These are phyloP conservation scores for Pythium biforme DNA, from an alignment of 352 stramenopile genomes.

Conservation along the genomic window DNA sequence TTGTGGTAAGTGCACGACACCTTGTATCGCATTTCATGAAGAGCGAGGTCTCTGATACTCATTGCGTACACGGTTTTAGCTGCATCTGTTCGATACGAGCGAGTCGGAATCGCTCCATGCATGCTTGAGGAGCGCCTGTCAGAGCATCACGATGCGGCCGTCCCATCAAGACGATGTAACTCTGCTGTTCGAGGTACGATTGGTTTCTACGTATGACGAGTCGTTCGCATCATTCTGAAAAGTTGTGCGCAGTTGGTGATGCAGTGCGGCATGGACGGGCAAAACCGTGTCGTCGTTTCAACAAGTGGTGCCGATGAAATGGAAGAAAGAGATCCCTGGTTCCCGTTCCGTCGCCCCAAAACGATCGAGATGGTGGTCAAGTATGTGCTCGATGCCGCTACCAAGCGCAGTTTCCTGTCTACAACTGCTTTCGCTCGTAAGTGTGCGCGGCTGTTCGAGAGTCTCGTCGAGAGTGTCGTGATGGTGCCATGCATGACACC, in stretches of 20 bases:
- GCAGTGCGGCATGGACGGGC: not conserved
- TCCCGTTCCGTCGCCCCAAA: constrained; percentile 43
- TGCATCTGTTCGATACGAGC: constrained; percentile 3
- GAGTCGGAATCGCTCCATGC: not conserved
- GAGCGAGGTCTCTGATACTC: not conserved
- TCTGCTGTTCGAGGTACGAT: constrained; percentile 2
- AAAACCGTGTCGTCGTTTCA: not conserved
- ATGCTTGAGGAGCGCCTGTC: not conserved
- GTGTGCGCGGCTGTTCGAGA: not conserved
- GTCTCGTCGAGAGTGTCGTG: not conserved
- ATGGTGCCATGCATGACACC: not conserved
- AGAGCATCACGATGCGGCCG: not conserved
- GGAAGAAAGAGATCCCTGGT: constrained; percentile 34
- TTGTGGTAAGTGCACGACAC: constrained; percentile 7
- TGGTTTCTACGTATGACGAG: not conserved
- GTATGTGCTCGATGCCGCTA: constrained; percentile 29
- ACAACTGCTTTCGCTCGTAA: not conserved
- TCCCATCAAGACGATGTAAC: not conserved
- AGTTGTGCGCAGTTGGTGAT: not conserved
- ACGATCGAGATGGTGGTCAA: constrained; percentile 12
- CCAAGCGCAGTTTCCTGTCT: not conserved
- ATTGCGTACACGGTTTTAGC: not conserved
- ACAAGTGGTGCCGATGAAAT: constrained; percentile 8
- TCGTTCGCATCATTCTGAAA: not conserved
- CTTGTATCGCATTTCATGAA: not conserved